Base-by-base conservation (phyloP, 768 basidiomycete species). In the Lactarius psammicola region DNA sequence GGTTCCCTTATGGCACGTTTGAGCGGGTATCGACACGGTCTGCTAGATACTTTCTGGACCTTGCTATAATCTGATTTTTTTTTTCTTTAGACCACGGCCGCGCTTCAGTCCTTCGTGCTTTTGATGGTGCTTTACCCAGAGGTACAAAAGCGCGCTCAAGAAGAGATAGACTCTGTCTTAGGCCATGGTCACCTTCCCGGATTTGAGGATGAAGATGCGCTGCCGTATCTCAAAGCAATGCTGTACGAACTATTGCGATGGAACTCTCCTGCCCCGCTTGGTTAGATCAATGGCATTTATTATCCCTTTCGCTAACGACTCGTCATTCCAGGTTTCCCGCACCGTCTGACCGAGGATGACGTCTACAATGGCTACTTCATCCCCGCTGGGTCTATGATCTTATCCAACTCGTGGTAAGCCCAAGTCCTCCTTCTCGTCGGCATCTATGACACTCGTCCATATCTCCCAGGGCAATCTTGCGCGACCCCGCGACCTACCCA, bases 81-180 rank as follows among this genome's bases (percentile, higher is more conserved):
- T n/a, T 61, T 55, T 36, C 40, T n/a, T 11, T 4, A 67, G 72
- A 66, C 71, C 2, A 23, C 62, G 11, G 69, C 71, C 4, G 57
- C 63, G 1, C 36, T 71, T n/a, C 56, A 58, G 9, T 61, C 68
- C 3, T 76, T 78, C 61, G 31, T 77, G 18, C 64, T 76, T 3
- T 73, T 72, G 18, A 74, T 78, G 75, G 68, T 72, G 9, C 65
- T 74, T 17, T 64, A 76, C 57, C 77, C 76, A 0, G 67, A 74
- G 5, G 67, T 66, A 6, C 76, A 76, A 56, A 61, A 20, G 38
- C 65, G 71, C 55, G 75, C 73, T 4, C 76, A 74, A 59, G 72
- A 62, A 56, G 77, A 76, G 64, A 67, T 77, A 2, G 75, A 78
- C 67, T 59, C 60, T 1, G 63, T 62, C 4, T 33, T 64, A 30